phyloP scores from a whole-genome alignment of 2,329 filamentous ascomycete species.

The Cladosporium halotolerans region DNA sequence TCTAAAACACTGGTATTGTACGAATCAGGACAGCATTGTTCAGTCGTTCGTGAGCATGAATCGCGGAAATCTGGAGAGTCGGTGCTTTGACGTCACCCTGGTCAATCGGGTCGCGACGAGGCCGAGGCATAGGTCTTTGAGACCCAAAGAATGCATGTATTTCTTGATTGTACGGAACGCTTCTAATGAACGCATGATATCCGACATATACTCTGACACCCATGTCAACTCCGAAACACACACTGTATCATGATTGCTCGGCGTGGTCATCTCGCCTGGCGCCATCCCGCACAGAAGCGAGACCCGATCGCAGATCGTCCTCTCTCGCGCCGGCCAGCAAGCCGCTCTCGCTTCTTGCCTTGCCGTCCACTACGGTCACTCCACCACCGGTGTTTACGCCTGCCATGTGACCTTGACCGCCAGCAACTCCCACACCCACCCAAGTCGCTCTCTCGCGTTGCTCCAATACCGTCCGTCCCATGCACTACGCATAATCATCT shows the following conservation, averaged over 20 bases:
- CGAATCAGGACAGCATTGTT: neutral
- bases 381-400: neutral
- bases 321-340: neutral
- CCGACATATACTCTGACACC: too few relatives aligned
- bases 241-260: too few relatives aligned
- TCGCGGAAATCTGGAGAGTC: constrained; percentile 3
- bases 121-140: too few relatives aligned
- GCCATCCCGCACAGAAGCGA: neutral
- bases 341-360: neutral
- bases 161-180: too few relatives aligned
- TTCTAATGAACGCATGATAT: too few relatives aligned
- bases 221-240: too few relatives aligned
- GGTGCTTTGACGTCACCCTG: constrained; percentile 1
- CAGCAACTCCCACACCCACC: neutral
- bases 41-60: neutral
- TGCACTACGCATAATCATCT: neutral
- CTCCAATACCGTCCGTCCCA: neutral
- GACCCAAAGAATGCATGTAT: too few relatives aligned
- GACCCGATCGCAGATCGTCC: neutral
- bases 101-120: too few relatives aligned
- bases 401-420: constrained; percentile 1
- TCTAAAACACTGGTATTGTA: neutral
- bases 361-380: too few relatives aligned
- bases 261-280: too few relatives aligned
- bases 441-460: neutral